Base-by-base conservation (phyloP, 116 monocot genomes). In the Papilionanthe hybrid region DNA sequence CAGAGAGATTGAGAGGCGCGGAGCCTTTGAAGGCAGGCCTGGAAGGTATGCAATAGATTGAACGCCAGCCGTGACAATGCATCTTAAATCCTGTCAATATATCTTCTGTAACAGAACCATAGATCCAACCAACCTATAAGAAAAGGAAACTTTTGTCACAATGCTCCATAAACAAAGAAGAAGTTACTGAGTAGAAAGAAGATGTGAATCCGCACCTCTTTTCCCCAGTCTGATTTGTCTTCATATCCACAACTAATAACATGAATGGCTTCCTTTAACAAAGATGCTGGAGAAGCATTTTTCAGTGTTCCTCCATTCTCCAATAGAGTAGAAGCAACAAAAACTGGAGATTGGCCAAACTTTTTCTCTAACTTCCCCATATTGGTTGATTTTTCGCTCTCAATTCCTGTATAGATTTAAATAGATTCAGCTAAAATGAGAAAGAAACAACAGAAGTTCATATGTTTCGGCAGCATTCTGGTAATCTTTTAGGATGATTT, bases 41-140 rank as follows among this genome's bases (percentile, higher is more conserved):
- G 11, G 50, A 10, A 23, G 90, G 90, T 45, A 90, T 85, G 80
- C 90, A 90, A 69, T 90, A 90, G 49, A 90, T 87, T 20, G 90
- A 90, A 12, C 85, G 82, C 90, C 90, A 90, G 5, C 90, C 90
- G 76, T 87, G 86, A 72, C 87, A 86, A 53, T 90, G 90, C 90
- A 90, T 90, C 66, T 90, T 90, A 67, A 90, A 90, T 28, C 90
- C 90, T 13, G 90, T 90, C 75, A 90, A 82, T 30, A 90, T 90
- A 85, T 90, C 90, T 82, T 89, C 89, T 65, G 89, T 89, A 12
- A 89, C 89, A 17, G 89, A 89, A n/a, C 89, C 89, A 42, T 90
- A 90, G 78, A 90, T 90, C 90, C 90, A 90, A 17, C 90, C 90
- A 81, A 90, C 82, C 89, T 89, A 58, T 22, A 27, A 53, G 20